Evolutionary conservation across 192 early-diverging fungal species (phyloP).

Genomic region (Coemansia sp.): DNA sequence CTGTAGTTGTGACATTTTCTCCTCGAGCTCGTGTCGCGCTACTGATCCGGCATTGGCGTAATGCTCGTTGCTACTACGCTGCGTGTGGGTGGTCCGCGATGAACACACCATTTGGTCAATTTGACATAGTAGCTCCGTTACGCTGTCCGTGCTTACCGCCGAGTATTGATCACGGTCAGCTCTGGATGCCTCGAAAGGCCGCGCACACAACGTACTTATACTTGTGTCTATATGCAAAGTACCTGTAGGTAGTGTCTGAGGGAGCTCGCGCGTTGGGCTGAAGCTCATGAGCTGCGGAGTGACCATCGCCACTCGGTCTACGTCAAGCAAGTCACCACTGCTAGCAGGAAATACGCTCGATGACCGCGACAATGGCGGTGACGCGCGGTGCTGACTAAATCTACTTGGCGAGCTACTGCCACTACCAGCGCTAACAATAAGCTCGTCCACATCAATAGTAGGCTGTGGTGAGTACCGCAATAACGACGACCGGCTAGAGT

Average conservation of each 20-base stretch:
- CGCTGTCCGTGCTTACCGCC: constrained; percentile 34
- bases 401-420: background rate
- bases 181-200: background rate
- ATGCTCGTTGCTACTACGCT: constrained; percentile 10
- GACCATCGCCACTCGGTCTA: constrained; percentile 8
- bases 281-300: constrained; percentile 15
- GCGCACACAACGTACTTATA: background rate
- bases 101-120: constrained; percentile 31
- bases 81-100: constrained; percentile 7
- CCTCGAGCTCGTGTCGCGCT: constrained; percentile 25
- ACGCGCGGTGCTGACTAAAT: background rate
- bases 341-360: constrained; percentile 12
- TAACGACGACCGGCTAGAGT: constrained; percentile 13
- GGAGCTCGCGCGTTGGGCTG: background rate
- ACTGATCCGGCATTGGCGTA: constrained; percentile 4
- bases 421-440: constrained; percentile 17
- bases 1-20: constrained; percentile 27
- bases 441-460: constrained; percentile 28
- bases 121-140: constrained; percentile 38
- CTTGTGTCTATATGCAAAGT: constrained; percentile 13
- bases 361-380: constrained; percentile 23
- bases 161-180: background rate
- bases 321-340: background rate
- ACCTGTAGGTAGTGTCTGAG: background rate
- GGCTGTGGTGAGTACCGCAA: constrained; percentile 39